Conservation (phyloP, 1,284 basidiomycete species). For the Cutaneotrichosporon curvatum region DNA sequence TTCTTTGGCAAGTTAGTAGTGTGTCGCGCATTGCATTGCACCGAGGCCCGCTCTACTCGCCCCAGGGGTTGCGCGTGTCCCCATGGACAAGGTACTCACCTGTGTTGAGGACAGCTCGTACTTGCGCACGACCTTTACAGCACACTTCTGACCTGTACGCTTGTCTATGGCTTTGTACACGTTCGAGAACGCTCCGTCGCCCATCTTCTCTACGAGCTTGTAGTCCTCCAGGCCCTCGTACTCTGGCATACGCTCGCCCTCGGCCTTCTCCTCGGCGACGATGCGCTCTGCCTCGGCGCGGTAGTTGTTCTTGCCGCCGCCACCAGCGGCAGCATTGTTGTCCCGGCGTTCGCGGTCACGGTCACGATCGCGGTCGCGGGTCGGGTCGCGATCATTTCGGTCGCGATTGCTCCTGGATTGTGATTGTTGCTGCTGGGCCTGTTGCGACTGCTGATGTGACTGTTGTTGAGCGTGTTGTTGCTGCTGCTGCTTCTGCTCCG, state of each 20-base stretch:
- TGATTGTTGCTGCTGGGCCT: not conserved
- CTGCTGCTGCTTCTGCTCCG: not conserved
- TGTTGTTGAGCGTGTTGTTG: not conserved
- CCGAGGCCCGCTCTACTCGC: too few species aligned
- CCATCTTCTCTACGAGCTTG: constrained; percentile 83
- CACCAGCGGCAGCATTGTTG: not conserved
- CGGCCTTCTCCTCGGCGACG: constrained; percentile 67
- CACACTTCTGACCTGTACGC: constrained; percentile 71
- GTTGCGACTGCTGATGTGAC: not conserved
- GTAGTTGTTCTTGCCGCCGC: constrained; percentile 29
- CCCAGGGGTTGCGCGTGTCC: not conserved
- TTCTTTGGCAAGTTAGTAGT: constrained; percentile 52
- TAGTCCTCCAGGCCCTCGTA: constrained; percentile 81
- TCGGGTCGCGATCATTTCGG: not conserved
- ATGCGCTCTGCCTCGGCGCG: constrained; percentile 63
- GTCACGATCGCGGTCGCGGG: too few species aligned
- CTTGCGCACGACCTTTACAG: constrained; percentile 97
- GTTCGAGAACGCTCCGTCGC: constrained; percentile 97
- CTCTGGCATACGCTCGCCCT: constrained; percentile 67
- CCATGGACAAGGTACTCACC: constrained; percentile 57
- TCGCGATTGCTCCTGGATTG: constrained; percentile 11
- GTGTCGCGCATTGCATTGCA: constrained; percentile 5
- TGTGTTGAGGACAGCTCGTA: constrained; percentile 90
- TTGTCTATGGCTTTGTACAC: constrained; percentile 90
- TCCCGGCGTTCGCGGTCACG: too few species aligned